Evolutionary conservation across 1,139 yeast species (phyloP).

Genomic region (Saccharomyces pastorianus): DNA sequence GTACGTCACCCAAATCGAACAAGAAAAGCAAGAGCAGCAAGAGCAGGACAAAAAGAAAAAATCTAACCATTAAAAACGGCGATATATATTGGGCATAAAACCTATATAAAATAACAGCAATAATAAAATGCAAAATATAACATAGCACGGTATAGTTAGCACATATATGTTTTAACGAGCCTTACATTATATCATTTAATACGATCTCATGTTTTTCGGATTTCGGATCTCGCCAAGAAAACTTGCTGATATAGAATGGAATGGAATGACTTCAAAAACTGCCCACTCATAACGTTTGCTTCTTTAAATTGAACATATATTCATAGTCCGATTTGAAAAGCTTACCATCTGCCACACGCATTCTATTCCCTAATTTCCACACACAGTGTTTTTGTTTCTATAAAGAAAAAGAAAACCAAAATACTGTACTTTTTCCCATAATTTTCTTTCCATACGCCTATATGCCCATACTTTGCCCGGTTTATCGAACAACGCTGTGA

Average conservation of each 20-base stretch:
- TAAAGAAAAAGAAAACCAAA: background rate
- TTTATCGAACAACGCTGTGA: constrained; percentile 1
- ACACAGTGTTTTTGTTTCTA: background rate
- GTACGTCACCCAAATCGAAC: constrained; percentile 78
- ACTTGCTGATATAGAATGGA: background rate
- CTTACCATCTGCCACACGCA: background rate
- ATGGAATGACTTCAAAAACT: background rate
- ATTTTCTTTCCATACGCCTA: background rate
- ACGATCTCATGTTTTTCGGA: background rate
- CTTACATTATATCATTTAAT: background rate
- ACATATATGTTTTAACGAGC: background rate
- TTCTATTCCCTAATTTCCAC: background rate
- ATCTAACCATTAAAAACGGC: constrained; percentile 1
- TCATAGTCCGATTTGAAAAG: background rate
- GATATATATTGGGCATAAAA: background rate
- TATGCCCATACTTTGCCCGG: constrained; percentile 1
- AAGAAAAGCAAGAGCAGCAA: constrained; percentile 63
- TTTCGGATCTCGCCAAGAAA: background rate
- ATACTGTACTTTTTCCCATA: background rate
- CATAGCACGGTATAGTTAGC: background rate
- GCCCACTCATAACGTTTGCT: background rate
- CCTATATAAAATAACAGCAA: background rate
- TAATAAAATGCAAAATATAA: background rate
- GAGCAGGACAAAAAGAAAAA: constrained; percentile 79
- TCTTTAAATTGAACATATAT: background rate